Base-by-base conservation (phyloP, 176 grass and related monocot species). In the Oryza brachyantha region DNA sequence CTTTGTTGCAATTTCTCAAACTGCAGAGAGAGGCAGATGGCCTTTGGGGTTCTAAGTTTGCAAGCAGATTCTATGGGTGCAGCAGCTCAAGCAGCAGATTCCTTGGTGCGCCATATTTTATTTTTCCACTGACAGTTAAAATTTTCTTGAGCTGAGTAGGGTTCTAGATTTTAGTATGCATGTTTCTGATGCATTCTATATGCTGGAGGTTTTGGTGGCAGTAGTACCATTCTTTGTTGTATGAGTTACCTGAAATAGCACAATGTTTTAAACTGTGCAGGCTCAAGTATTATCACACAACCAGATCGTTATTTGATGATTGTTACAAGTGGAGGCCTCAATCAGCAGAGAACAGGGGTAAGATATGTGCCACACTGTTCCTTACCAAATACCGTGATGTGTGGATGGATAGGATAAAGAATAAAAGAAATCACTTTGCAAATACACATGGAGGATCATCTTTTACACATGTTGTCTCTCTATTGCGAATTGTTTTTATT, bases 321-420 rank as follows among this genome's bases (percentile, higher is more conserved):
- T 34, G 92, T 83, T 78, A 98, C 96, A 35, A 99, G 96, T 81
- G 96, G 92, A 55, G 96, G 96, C 29, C 74, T 99, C 74, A 99
- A 95, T 82, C 96, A 99, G 79, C 96, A 98, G 54, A 85, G 96
- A 98, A 99, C 96, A 79, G 96, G 96, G 82, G 96, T 98, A 62
- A 98, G 65, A 50, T 66, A 48, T 80, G 10, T 76, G 39, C 19
- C 46, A 40, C 32, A 25, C 48, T 86, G 25, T 76, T 52, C 42
- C 29, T 42, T 5, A 10, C 76, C 26, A 39, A 42, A 75, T 70
- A 27, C 59, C 52, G 61, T 26, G n/a, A 32, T 62, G 40, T 24
- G 29, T 68, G 41, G 25, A 67, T 88, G 13, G 46, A 43, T 38
- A 84, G 37, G 39, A 73, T 12, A 43, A 54, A 79, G 57, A 19